Evolutionary conservation across 768 basidiomycete species (phyloP).

Genomic region (Serendipita indica): DNA sequence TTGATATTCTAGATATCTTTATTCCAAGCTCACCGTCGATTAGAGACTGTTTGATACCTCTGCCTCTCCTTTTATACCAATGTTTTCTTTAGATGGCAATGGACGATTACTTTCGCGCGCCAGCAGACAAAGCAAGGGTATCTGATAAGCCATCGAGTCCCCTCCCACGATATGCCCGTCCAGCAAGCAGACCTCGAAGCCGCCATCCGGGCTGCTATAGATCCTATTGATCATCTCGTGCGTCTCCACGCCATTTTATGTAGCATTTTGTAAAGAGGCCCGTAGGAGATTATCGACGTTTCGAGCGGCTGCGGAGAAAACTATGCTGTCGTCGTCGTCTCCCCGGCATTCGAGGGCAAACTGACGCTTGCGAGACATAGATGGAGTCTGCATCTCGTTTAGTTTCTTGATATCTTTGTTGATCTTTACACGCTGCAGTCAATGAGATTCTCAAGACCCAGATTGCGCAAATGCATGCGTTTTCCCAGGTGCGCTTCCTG

Average conservation of each 20-base stretch:
- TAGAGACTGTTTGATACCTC: too few species aligned
- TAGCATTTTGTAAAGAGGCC: neutral
- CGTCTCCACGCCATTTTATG: neutral
- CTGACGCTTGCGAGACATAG: slow-evolving; percentile 64
- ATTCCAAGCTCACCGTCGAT: too few species aligned
- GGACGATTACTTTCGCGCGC: too few species aligned
- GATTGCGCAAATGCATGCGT: slow-evolving; percentile 73
- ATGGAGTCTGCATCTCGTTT: slow-evolving; percentile 32
- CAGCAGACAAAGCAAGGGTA: too few species aligned
- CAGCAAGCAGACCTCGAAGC: slow-evolving; percentile 39
- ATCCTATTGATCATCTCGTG: slow-evolving; percentile 45
- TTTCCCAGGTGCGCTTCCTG: slow-evolving; percentile 52
- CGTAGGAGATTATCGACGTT: slow-evolving; percentile 51
- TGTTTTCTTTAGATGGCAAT: too few species aligned
- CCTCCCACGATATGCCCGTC: slow-evolving; percentile 38
- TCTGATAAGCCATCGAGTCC: neutral
- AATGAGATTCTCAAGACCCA: slow-evolving; percentile 61
- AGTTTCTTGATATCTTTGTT: neutral
- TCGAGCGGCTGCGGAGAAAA: slow-evolving; percentile 72
- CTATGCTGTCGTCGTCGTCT: slow-evolving; percentile 61
- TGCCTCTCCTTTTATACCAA: too few species aligned
- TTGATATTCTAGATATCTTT: too few species aligned
- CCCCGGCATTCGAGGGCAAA: slow-evolving; percentile 69
- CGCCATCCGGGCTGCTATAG: slow-evolving; percentile 45
- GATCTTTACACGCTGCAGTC: slow-evolving; percentile 29